Conservation (phyloP, 169 alveolate species). For the Sarcocystis neurona region DNA sequence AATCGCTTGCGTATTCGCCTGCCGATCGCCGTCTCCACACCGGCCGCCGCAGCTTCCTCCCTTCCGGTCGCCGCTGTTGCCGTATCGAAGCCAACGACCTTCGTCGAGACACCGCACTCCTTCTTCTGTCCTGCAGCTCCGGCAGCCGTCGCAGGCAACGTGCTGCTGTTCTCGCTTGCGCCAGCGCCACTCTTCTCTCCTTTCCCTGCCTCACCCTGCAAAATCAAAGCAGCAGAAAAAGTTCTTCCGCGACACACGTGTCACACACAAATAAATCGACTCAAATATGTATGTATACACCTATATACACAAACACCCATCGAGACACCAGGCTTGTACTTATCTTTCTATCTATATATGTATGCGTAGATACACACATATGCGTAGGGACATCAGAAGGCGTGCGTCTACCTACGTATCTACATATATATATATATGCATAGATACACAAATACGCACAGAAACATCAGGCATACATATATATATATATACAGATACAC, state of each 20-base stretch:
- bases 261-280: neutral
- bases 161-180: neutral
- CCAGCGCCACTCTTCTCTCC: neutral
- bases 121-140: too few species aligned
- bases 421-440: too few species aligned
- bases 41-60: neutral
- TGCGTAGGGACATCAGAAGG: too few species aligned
- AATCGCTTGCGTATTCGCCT: conserved; percentile 9
- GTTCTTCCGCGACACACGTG: neutral
- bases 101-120: neutral
- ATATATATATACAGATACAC: too few species aligned
- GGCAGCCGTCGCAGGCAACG: too few species aligned
- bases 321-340: too few species aligned
- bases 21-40: neutral
- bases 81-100: conserved; percentile 4
- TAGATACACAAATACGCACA: too few species aligned
- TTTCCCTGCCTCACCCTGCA: neutral
- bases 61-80: neutral
- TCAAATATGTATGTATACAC: neutral
- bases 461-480: too few species aligned
- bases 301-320: too few species aligned
- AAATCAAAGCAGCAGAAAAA: neutral
- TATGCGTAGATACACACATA: too few species aligned
- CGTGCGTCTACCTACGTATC: too few species aligned
- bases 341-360: too few species aligned